Conservation (phyloP, 1,284 basidiomycete genomes). For the Microstroma glucosiphilum region DNA sequence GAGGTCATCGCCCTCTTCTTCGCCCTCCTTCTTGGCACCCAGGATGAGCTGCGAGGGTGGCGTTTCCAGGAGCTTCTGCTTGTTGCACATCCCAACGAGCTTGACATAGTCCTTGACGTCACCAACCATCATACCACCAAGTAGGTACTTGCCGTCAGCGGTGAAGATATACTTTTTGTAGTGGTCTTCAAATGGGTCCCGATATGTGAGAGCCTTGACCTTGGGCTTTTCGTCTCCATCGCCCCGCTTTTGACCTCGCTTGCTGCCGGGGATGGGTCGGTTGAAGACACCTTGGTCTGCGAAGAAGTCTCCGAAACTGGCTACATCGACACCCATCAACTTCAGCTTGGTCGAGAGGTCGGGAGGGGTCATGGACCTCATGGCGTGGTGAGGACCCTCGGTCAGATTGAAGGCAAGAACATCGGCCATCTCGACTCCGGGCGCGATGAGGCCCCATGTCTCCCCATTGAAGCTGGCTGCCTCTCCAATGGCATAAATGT, state of each 20-base stretch:
- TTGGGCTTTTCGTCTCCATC: conserved; percentile 10
- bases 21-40: conserved; percentile 58
- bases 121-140: conserved; percentile 76
- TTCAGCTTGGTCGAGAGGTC: conserved; percentile 64
- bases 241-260: conserved; percentile 16
- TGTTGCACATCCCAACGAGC: conserved; percentile 66
- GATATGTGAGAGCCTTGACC: conserved; percentile 63
- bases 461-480: conserved; percentile 66
- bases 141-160: conserved; percentile 65
- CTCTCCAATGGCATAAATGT: conserved; percentile 70
- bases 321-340: conserved; percentile 69
- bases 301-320: conserved; percentile 71
- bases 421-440: conserved; percentile 69
- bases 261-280: conserved; percentile 31
- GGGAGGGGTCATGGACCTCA: conserved; percentile 60
- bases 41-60: conserved; percentile 66
- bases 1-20: conserved; percentile 62
- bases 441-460: conserved; percentile 66
- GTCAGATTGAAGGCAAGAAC: conserved; percentile 70
- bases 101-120: conserved; percentile 68
- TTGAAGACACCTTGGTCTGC: conserved; percentile 57
- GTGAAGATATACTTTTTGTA: conserved; percentile 70
- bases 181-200: conserved; percentile 61
- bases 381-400: conserved; percentile 51
- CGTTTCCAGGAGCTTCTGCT: conserved; percentile 65